Conservation (phyloP, 2,329 filamentous ascomycete genomes). For the Diaporthe sp. region DNA sequence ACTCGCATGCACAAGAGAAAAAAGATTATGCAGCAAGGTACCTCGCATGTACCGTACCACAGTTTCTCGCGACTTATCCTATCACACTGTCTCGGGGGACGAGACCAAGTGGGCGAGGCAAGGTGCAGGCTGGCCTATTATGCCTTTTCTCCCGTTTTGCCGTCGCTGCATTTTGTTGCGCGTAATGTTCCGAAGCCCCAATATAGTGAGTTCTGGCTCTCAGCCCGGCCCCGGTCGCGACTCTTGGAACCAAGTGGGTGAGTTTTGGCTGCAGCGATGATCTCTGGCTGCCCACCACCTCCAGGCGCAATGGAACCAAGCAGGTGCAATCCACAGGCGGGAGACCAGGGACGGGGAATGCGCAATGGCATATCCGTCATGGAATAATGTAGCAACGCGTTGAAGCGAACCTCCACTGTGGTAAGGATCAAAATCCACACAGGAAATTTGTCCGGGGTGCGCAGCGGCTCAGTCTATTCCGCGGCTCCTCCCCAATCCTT, state of each 20-base stretch:
- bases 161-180: constrained; percentile 16
- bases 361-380: constrained; percentile 31
- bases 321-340: constrained; percentile 27
- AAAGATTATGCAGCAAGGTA: constrained; percentile 28
- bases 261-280: constrained; percentile 16
- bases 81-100: neutral
- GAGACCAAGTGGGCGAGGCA: constrained; percentile 20
- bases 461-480: constrained; percentile 30
- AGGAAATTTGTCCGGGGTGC: constrained; percentile 32
- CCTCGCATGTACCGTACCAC: constrained; percentile 27
- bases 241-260: constrained; percentile 10
- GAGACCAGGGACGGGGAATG: constrained; percentile 34
- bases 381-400: constrained; percentile 26
- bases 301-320: constrained; percentile 31
- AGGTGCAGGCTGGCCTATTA: neutral
- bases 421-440: constrained; percentile 33
- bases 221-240: neutral
- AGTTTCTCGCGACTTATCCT: constrained; percentile 1
- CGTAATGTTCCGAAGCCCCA: constrained; percentile 10
- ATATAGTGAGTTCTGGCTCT: constrained; percentile 5
- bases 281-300: constrained; percentile 27
- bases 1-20: constrained; percentile 31
- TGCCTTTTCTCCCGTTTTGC: constrained; percentile 21
- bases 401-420: constrained; percentile 30
- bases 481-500: constrained; percentile 26